These are phyloP conservation scores for Rusavskia elegans DNA, from an alignment of 495 filamentous ascomycete genomes.

Conservation along the genomic window DNA sequence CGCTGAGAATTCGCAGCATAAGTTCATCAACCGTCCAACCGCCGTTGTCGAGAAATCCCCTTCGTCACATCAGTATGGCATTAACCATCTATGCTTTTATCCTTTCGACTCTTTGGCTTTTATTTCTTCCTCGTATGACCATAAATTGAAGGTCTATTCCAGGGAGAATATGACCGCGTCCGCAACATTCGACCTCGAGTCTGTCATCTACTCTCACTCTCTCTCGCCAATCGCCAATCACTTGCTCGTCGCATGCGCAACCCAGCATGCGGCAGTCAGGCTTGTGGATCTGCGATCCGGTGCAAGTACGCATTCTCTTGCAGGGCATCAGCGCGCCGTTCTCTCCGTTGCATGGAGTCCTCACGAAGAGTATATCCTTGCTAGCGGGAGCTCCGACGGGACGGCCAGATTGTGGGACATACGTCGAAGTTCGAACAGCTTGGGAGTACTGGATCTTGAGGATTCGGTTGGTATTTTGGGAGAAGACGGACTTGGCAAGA, in stretches of 20 bases:
- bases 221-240: constrained; percentile 55
- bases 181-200: constrained; percentile 54
- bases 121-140: constrained; percentile 69
- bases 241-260: constrained; percentile 68
- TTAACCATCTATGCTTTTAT: constrained; percentile 77
- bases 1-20: constrained; percentile 15
- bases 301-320: constrained; percentile 56
- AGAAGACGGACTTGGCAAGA: constrained; percentile 30
- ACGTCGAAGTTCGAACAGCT: constrained; percentile 49
- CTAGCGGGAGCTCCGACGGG: constrained; percentile 63
- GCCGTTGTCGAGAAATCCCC: constrained; percentile 16
- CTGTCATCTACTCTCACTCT: constrained; percentile 59
- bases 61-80: constrained; percentile 54
- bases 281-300: constrained; percentile 73
- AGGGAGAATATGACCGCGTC: constrained; percentile 42
- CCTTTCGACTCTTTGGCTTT: constrained; percentile 73
- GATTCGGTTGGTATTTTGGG: constrained; percentile 46
- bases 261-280: constrained; percentile 62
- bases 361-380: constrained; percentile 57
- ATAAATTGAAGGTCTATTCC: constrained; percentile 65
- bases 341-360: constrained; percentile 70
- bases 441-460: constrained; percentile 67
- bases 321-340: constrained; percentile 56
- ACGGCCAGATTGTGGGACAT: constrained; percentile 75
- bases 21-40: constrained; percentile 33